Base-by-base conservation (phyloP, 306 rosid genomes). In the Malus fusca region DNA sequence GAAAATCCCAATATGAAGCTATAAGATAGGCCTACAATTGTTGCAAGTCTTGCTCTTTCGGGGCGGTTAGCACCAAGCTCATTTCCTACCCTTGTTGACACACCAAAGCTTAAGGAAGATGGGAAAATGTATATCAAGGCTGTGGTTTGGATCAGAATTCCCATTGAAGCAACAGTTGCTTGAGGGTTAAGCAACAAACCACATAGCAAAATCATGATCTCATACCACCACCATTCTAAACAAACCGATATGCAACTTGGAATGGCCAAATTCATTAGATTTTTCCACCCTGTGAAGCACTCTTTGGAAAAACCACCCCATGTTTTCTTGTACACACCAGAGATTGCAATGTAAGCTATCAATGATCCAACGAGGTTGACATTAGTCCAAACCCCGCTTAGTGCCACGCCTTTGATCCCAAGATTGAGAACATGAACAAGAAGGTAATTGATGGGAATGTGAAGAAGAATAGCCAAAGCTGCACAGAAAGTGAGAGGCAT, bases 181-280 rank as follows among this genome's bases (percentile, higher is more conserved):
- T 87, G 93, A 1, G 98, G 98, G 53, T 92, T 85, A 26, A 90
- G 65, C 65, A 95, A 85, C 44, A 95, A 79, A 2, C 97, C 98
- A 55, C 98, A 92, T 0, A 95, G 78, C n/a, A 95, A 69, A 68
- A 90, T 92, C 98, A 95, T 95, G 77, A 95, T 88, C 80, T 95
- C 98, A n/a, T 95, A 95, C 98, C 98, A 95, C 98, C 98, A 95
- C 98, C 98, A 95, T 61, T 95, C 98, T 0, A 95, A 84, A 75
- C 98, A 95, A 37, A 95, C 98, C 0, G 98, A 95, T 63, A 94
- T 30, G 82, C 98, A 94, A 78, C 93, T 94, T 1, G 98, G 98
- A 69, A 95, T 84, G 0, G 98, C 92, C 33, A 95, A 26, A 68
- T 74, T 83, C 76, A 92, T 22, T 0, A 92, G 88, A 3, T 71